These are phyloP conservation scores for Aspergillus ibericus DNA, from an alignment of 2,329 filamentous ascomycete species.

Conservation along the genomic window DNA sequence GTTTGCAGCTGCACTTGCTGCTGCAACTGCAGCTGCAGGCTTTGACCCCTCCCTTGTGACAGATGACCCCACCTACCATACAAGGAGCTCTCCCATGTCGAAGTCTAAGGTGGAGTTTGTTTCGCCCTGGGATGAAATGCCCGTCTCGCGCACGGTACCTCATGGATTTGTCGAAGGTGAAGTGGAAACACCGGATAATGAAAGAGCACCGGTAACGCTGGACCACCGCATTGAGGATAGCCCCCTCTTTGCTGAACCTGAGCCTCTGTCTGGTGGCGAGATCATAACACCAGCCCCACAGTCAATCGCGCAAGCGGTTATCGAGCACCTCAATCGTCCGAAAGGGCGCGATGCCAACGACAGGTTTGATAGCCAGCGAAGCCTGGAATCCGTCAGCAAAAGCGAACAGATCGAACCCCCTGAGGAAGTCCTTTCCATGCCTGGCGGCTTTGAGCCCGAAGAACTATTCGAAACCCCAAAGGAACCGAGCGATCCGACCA, in stretches of 20 bases:
- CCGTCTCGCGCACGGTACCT: conserved; percentile 44
- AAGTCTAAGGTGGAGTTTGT: conserved; percentile 56
- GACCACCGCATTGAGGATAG: conserved; percentile 18
- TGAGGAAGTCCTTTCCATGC: conserved; percentile 31
- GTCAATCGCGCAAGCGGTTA: conserved; percentile 26
- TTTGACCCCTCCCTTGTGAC: conserved; percentile 72
- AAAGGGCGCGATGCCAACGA: not conserved
- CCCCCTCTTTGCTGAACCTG: conserved; percentile 24
- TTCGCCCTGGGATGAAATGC: conserved; percentile 37
- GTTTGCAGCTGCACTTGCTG: conserved; percentile 69
- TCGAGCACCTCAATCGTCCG: conserved; percentile 26
- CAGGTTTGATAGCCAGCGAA: not conserved
- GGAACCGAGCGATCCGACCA: not conserved
- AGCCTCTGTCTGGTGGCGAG: conserved; percentile 9
- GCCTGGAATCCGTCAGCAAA: not conserved
- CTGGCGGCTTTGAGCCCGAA: conserved; percentile 31
- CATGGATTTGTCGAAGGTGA: conserved; percentile 53
- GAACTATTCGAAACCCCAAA: conserved; percentile 7
- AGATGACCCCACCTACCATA: conserved; percentile 63
- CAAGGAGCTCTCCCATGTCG: conserved; percentile 63
- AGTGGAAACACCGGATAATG: conserved; percentile 45
- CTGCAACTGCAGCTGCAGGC: conserved; percentile 66
- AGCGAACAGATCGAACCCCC: conserved; percentile 17
- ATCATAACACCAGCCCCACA: conserved; percentile 1
- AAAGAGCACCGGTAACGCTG: conserved; percentile 24